These are phyloP conservation scores for Micromonas commoda DNA, from an alignment of 139 green algal species.

Conservation along the genomic window DNA sequence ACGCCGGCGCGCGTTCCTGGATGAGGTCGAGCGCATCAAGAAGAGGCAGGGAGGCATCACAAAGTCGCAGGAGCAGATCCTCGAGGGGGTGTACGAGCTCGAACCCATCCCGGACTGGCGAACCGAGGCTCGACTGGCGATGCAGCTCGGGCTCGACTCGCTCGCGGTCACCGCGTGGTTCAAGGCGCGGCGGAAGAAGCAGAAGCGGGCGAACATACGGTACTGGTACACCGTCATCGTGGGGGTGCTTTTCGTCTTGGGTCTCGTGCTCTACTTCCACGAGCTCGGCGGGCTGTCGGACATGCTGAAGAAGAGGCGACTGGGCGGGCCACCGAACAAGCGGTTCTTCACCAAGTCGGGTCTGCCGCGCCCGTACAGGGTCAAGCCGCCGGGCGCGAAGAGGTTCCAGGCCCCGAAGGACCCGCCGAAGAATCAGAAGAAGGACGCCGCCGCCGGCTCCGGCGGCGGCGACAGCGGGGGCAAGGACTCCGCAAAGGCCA, in stretches of 20 bases:
- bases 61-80: neutral
- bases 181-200: neutral
- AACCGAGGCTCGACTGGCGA: neutral
- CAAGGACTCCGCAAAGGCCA: too few relatives aligned
- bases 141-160: neutral
- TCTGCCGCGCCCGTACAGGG: neutral
- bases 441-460: too few relatives aligned
- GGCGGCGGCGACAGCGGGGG: too few relatives aligned
- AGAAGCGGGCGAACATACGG: neutral
- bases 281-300: neutral
- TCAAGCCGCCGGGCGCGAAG: neutral
- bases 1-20: too few relatives aligned
- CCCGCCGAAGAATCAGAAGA: neutral
- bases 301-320: neutral
- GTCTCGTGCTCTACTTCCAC: neutral
- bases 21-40: neutral
- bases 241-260: neutral
- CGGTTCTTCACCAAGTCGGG: neutral
- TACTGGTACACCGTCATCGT: neutral
- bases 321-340: neutral
- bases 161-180: conserved; percentile 12
- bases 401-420: neutral
- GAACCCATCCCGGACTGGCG: neutral
- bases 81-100: conserved; percentile 13
- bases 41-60: neutral